These are phyloP conservation scores for Pythium sukuiense DNA, from an alignment of 352 stramenopile genomes.

Conservation along the genomic window DNA sequence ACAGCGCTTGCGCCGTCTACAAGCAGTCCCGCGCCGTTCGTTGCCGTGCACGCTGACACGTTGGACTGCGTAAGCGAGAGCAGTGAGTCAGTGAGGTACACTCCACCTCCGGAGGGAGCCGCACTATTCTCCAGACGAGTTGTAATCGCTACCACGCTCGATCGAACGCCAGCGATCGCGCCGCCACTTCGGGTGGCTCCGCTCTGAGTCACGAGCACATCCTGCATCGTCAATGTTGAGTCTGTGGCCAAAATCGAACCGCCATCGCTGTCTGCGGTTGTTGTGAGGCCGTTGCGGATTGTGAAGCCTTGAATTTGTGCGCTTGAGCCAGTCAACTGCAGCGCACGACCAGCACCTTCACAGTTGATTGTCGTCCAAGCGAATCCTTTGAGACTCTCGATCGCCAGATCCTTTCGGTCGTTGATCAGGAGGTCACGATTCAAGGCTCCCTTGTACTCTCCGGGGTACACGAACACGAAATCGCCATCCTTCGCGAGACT, in stretches of 20 bases:
- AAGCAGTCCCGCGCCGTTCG: slow-evolving; percentile 4
- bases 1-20: slow-evolving; percentile 1
- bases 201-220: slow-evolving; percentile 31
- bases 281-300: slow-evolving; percentile 34
- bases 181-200: slow-evolving; percentile 2
- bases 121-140: neutral
- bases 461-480: slow-evolving; percentile 61
- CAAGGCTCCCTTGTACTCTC: slow-evolving; percentile 35
- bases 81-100: slow-evolving; percentile 8
- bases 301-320: slow-evolving; percentile 40
- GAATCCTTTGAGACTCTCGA: slow-evolving; percentile 48
- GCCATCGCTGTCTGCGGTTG: slow-evolving; percentile 24
- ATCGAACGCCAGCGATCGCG: slow-evolving; percentile 1
- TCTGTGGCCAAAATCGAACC: slow-evolving; percentile 5
- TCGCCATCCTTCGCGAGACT: slow-evolving; percentile 32
- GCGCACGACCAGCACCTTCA: slow-evolving; percentile 16
- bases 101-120: slow-evolving; percentile 7
- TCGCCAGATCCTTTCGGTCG: slow-evolving; percentile 25
- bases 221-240: slow-evolving; percentile 10
- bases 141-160: neutral
- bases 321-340: slow-evolving; percentile 18
- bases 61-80: slow-evolving; percentile 19
- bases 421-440: slow-evolving; percentile 39
- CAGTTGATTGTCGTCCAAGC: slow-evolving; percentile 56
- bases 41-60: slow-evolving; percentile 13